Evolutionary conservation across 148 eudicot species (phyloP).

Genomic region (Nepenthes gracilis): DNA sequence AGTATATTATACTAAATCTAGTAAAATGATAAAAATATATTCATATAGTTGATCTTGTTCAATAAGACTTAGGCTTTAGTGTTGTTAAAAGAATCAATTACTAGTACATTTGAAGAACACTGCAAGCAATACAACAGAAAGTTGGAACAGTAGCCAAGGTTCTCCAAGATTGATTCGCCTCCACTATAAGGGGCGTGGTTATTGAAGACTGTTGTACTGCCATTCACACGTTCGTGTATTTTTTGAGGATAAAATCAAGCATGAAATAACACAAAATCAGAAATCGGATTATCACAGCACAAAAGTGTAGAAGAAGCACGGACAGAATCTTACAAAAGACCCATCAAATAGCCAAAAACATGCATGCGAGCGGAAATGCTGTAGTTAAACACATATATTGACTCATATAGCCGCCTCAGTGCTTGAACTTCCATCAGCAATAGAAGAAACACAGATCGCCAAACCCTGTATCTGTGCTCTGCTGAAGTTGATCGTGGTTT

Average conservation of each 20-base stretch:
- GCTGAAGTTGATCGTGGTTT: conserved; percentile 17
- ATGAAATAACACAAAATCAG: not conserved
- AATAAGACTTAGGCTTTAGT: too few species aligned
- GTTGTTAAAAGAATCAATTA: too few species aligned
- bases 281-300: not conserved
- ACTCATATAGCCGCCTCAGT: conserved; percentile 64
- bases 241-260: not conserved
- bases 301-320: not conserved
- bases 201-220: too few species aligned
- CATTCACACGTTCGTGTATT: too few species aligned
- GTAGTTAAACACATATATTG: conserved; percentile 63
- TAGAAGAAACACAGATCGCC: conserved; percentile 73
- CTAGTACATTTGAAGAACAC: too few species aligned
- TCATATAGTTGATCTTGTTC: too few species aligned
- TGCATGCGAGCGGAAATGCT: conserved; percentile 80
- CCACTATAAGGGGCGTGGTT: too few species aligned
- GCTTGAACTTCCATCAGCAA: conserved; percentile 79
- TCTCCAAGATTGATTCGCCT: too few species aligned
- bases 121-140: too few species aligned
- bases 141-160: too few species aligned
- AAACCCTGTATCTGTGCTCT: conserved; percentile 30
- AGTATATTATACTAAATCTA: too few species aligned
- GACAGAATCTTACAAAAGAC: conserved; percentile 57
- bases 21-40: too few species aligned
- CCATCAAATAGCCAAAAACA: conserved; percentile 59